Base-by-base conservation (phyloP, 164 flowering plant species). In the Stephania cephalantha region DNA sequence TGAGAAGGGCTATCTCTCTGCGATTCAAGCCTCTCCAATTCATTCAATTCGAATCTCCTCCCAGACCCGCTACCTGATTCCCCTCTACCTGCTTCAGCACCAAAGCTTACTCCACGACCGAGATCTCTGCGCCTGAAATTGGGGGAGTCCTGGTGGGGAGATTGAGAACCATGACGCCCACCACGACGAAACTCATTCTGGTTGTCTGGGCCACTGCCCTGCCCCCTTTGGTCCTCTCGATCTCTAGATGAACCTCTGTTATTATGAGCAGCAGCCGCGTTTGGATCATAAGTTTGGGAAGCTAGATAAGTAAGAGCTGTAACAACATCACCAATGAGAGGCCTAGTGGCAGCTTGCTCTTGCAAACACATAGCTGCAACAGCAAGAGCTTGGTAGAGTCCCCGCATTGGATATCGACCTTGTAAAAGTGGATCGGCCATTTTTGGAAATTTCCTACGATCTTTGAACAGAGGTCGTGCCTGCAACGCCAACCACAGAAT, bases 351-450 rank as follows among this genome's bases (percentile, higher is more conserved):
- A 45, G 98, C 97, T 81, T 94, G 97, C 71, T 94, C 98, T 79
- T 92, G 97, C 84, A 94, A 83, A 82, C 98, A 94, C 97, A 94
- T 94, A 45, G 97, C 97, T 46, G 98, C 98, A 71, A 94, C 97
- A 25, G 97, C 97, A 74, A 94, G 94, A 71, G 97, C 98, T 84
- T 94, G 98, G 83, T 94, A 94, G 12, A 94, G 90, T 66, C 98
- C 97, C 48, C 95, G 85, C 89, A 86, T 88, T 17, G 98, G 97
- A 82, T 91, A 94, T 29, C 85, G 91, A 9, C 97, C 97, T 82
- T 90, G 97, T 63, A 94, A 81, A 30, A 90, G 80, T 70, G 97
- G 98, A 73, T 94, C 98, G 9, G 95, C 98, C 98, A 94, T 94
- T 74, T 91, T 91, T 0, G 97, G 91, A 74, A 94, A 94, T 83